Evolutionary conservation across 345 rosid genomes (phyloP).

Genomic region (Corchorus capsularis): DNA sequence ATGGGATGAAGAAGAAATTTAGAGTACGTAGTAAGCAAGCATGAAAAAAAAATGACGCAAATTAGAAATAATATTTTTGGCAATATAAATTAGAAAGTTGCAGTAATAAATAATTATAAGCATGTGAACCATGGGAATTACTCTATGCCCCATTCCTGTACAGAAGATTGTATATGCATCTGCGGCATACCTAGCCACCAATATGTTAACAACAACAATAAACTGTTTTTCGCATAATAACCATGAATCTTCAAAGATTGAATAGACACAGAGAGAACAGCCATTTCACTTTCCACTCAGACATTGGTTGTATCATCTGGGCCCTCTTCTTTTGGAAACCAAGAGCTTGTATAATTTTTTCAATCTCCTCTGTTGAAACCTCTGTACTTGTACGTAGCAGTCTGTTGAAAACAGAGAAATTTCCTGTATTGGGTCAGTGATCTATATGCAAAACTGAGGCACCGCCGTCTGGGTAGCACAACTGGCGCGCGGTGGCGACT

Average conservation of each 20-base stretch:
- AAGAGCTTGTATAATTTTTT: constrained; percentile 48
- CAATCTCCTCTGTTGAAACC: constrained; percentile 43
- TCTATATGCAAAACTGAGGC: too few relatives aligned
- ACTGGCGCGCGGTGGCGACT: too few relatives aligned
- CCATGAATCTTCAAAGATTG: neutral
- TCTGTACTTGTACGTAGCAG: too few relatives aligned
- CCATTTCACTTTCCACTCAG: constrained; percentile 63
- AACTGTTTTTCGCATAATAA: neutral
- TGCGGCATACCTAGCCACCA: constrained; percentile 67
- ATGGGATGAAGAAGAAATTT: too few relatives aligned
- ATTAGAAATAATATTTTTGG: too few relatives aligned
- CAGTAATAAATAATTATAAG: constrained; percentile 73
- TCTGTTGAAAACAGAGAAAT: neutral
- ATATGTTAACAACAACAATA: neutral
- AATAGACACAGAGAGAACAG: neutral
- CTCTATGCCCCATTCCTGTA: constrained; percentile 73
- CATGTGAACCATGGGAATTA: constrained; percentile 68
- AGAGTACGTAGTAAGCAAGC: too few relatives aligned
- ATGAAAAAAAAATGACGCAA: too few relatives aligned
- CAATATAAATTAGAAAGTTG: constrained; percentile 43
- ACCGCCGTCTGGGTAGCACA: too few relatives aligned
- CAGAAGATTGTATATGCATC: constrained; percentile 93
- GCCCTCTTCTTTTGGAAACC: constrained; percentile 69
- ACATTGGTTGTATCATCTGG: constrained; percentile 51
- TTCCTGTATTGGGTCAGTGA: too few relatives aligned